Evolutionary conservation across 768 basidiomycete genomes (phyloP), one percentile per base, ranked within the genome.

Genomic region (Lactifluus echinatus): DNA sequence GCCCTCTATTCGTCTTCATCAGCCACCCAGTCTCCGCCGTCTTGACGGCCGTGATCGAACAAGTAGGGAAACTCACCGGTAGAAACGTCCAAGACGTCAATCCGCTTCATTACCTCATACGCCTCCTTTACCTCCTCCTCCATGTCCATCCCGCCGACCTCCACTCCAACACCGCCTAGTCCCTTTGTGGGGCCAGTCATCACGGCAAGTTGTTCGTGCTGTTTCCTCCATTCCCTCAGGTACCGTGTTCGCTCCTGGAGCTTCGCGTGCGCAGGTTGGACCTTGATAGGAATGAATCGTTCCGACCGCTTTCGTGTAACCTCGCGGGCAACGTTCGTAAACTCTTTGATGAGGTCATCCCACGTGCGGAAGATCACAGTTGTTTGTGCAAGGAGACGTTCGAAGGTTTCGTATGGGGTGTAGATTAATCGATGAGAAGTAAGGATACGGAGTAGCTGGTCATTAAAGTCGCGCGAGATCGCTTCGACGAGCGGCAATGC

Each of bases 181-280:
- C 92, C 93, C 66, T 89, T 90, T 36, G 91, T 93, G 24, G 93
- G 94, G 2, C 88, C 89, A 1, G 95, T 97, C 93, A 98, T 98
- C 40, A 94, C 88, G 5, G 91, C 89, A 23, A 99, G 75, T 73
- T 99, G 95, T 68, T 98, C 92, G 66, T 99, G 96, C 68, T 96
- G 93, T 69, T 96, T 93, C 66, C 94, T 76, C 87, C 95, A 98
- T 44, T 90, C 90, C 55, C 88, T 75, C 24, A 98, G 70, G 70
- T 97, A 98, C 11, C 87, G 74, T 58, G 84, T 80, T 42, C 94
- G 76, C 67, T 96, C 93, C 70, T 93, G 89, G 45, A 97, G 73
- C 71, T 93, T 93, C 31, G 84, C 85, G 65, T 98, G 96, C 1
- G 91, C 94, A 8, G 92, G 84, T 12, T 79, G 76, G 44, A 99